phyloP scores from a whole-genome alignment of 768 basidiomycete species.

The Nidularia pulvinata region DNA sequence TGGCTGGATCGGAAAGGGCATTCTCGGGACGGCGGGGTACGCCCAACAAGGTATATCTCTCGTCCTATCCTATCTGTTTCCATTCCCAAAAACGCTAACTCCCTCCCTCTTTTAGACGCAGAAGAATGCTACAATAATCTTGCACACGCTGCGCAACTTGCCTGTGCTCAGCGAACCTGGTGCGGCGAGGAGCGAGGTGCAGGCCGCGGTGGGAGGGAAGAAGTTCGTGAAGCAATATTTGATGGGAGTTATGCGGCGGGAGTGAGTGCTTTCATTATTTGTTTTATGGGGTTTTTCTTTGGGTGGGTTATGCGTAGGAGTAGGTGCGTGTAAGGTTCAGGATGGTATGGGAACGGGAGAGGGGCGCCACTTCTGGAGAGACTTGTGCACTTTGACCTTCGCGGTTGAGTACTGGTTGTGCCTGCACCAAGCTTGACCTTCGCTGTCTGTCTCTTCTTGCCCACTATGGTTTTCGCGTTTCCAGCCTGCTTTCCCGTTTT shows the following conservation, averaged over 20 bases:
- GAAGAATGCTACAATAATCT: slow-evolving; percentile 86
- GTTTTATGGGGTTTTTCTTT: no score
- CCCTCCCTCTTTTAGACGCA: slow-evolving; percentile 52
- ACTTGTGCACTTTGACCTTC: no score
- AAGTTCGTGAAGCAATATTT: slow-evolving; percentile 83
- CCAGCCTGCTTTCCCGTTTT: no score
- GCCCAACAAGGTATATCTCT: slow-evolving; percentile 71
- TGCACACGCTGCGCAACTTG: slow-evolving; percentile 72
- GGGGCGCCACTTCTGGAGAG: no score
- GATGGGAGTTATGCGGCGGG: slow-evolving; percentile 75
- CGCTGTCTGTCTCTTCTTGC: no score
- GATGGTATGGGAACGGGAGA: no score
- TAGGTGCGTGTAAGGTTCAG: no score
- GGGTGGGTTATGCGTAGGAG: no score
- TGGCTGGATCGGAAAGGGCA: slow-evolving; percentile 39
- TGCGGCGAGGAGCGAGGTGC: slow-evolving; percentile 18
- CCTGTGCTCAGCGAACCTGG: slow-evolving; percentile 43
- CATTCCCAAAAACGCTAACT: neutral
- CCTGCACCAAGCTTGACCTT: no score
- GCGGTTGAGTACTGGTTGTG: no score
- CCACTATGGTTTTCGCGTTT: no score
- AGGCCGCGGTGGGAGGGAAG: slow-evolving; percentile 27
- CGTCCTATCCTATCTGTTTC: slow-evolving; percentile 18
- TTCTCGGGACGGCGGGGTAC: slow-evolving; percentile 43
- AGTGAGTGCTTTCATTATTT: slow-evolving; percentile 31